A percentile compares a stretch with the other conserved stretches of the same genome.
These are phyloP conservation scores for Gastroboletus turbinatus DNA, from an alignment of 1,284 basidiomycete genomes.

Conservation along the genomic window DNA sequence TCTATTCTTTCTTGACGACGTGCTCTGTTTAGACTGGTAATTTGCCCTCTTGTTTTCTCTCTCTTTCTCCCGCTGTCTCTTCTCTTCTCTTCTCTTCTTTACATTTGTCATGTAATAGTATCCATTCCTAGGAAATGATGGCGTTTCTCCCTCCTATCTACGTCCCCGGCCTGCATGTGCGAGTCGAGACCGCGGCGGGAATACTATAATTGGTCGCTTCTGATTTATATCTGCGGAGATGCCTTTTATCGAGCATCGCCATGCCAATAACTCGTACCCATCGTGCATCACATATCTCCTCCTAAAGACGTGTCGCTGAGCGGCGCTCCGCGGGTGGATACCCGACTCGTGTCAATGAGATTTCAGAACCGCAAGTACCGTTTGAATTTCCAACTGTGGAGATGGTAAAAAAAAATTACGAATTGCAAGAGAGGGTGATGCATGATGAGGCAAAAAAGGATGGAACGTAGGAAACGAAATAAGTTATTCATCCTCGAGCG, in stretches of 20 bases:
- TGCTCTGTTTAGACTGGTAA: not conserved
- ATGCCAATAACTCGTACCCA: no score
- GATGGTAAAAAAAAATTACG: no score
- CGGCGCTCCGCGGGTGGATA: no score
- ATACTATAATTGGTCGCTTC: not conserved
- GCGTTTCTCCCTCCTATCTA: not conserved
- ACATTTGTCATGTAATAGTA: slow-evolving; percentile 8
- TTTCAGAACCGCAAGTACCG: no score
- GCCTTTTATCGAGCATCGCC: no score
- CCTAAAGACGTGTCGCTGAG: no score
- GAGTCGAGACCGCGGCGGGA: not conserved
- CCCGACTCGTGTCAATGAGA: no score
- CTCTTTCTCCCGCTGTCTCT: no score
- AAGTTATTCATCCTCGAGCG: not conserved
- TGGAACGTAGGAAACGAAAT: not conserved
- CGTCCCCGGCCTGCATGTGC: not conserved
- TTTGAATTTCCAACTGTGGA: no score
- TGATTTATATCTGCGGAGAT: not conserved
- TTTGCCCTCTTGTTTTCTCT: not conserved
- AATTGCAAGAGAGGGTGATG: no score
- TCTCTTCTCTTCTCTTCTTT: not conserved
- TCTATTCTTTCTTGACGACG: not conserved
- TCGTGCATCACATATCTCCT: no score
- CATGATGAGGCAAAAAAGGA: no score
- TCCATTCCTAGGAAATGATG: slow-evolving; percentile 3